Conservation (phyloP, 768 basidiomycete species). For the Amanita fuliginea region DNA sequence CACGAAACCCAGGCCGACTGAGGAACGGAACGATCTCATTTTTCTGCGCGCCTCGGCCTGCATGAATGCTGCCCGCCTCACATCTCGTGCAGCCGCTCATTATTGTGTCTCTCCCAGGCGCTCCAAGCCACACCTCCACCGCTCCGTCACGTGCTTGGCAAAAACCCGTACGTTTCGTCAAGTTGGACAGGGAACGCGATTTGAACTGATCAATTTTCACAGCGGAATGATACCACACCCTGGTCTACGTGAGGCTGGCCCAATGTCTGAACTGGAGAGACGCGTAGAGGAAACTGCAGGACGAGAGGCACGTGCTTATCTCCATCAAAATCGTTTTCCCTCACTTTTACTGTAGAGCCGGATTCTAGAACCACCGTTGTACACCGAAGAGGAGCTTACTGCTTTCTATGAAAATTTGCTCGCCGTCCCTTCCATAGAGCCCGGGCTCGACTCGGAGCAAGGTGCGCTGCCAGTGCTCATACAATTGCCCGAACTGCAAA, state of each 20-base stretch:
- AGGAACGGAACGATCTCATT: not conserved
- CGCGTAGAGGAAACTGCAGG: slow-evolving; percentile 1
- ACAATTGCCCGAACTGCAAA: slow-evolving; percentile 14
- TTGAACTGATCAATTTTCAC: not conserved
- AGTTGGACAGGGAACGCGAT: not conserved
- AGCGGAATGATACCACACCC: not conserved
- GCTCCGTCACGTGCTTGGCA: not conserved
- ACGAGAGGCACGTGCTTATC: not conserved
- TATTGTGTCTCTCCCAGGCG: not conserved
- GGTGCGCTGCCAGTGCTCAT: not conserved
- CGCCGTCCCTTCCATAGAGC: slow-evolving; percentile 16
- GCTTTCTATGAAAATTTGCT: slow-evolving; percentile 34
- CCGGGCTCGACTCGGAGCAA: slow-evolving; percentile 8
- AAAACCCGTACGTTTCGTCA: not conserved
- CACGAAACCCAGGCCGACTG: not conserved
- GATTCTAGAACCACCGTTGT: slow-evolving; percentile 20
- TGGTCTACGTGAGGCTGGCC: not conserved
- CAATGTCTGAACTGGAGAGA: slow-evolving; percentile 4
- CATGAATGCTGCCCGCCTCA: not conserved
- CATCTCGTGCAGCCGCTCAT: not conserved
- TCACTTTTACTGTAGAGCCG: slow-evolving; percentile 15
- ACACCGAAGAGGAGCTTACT: slow-evolving; percentile 32
- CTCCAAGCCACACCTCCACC: not conserved
- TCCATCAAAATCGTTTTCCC: no score
- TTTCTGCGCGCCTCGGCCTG: no score